A percentile compares a stretch with the other conserved stretches of the same genome.
Conservation (phyloP, 2,329 filamentous ascomycete species). For the Graphium sp. region DNA sequence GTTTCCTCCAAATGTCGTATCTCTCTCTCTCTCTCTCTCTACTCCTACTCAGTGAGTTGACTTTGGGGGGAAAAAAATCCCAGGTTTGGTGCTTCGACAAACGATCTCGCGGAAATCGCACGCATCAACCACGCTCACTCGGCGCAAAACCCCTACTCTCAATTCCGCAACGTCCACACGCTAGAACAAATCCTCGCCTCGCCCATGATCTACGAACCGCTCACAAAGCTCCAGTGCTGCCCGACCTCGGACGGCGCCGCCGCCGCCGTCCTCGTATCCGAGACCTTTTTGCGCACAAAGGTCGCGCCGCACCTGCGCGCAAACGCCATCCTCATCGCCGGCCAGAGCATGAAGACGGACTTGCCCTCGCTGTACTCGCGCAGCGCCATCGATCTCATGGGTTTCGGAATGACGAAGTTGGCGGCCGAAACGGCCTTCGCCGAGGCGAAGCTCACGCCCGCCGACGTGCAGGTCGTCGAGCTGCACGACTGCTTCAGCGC, state of each 20-base stretch:
- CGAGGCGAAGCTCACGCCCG: slow-evolving; percentile 53
- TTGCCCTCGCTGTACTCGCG: slow-evolving; percentile 60
- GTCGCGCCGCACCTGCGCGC: slow-evolving; percentile 67
- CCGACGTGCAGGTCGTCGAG: slow-evolving; percentile 71
- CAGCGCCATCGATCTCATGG: slow-evolving; percentile 75
- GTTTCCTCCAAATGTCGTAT: slow-evolving; percentile 10
- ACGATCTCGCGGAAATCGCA: slow-evolving; percentile 90
- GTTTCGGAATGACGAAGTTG: slow-evolving; percentile 65
- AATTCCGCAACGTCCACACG: slow-evolving; percentile 87
- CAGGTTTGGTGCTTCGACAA: slow-evolving; percentile 63
- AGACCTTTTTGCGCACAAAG: slow-evolving; percentile 71
- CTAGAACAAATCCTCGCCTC: slow-evolving; percentile 64
- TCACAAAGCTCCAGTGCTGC: slow-evolving; percentile 98
- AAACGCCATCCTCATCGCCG: slow-evolving; percentile 78
- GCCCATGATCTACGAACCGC: slow-evolving; percentile 64
- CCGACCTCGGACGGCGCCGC: slow-evolving; percentile 88
- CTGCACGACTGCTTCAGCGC: slow-evolving; percentile 94
- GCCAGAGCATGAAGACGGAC: slow-evolving; percentile 79
- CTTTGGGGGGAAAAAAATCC: background rate
- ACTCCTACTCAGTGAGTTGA: background rate
- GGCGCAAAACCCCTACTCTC: slow-evolving; percentile 88
- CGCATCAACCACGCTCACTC: slow-evolving; percentile 88
- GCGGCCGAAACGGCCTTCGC: slow-evolving; percentile 54
- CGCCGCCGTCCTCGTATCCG: slow-evolving; percentile 75
- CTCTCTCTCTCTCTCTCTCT: slow-evolving; percentile 4